Conservation (phyloP, 371 early-diverging fungal genomes). For the Mortierella sp. region DNA sequence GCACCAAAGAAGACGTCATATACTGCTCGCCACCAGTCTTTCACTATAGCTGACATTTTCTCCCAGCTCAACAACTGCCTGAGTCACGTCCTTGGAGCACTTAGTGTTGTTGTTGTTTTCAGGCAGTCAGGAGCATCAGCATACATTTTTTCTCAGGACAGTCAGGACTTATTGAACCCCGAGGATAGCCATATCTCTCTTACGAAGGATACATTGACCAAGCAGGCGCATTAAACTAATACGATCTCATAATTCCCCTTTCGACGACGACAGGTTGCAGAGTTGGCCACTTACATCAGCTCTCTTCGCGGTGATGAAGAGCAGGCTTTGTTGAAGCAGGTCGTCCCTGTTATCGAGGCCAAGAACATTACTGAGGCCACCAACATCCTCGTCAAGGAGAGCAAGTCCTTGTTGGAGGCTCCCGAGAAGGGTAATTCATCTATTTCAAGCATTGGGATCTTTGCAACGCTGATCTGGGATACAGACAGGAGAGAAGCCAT, state of each 20-base stretch:
- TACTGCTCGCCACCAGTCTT: not conserved
- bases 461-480: not conserved
- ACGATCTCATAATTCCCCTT: not conserved
- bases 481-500: too few relatives aligned
- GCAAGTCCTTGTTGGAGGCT: conserved; percentile 70
- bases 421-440: conserved; percentile 69
- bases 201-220: not conserved
- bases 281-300: conserved; percentile 72
- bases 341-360: conserved; percentile 66
- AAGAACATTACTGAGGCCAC: conserved; percentile 74
- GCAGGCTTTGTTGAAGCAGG: conserved; percentile 66
- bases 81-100: not conserved
- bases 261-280: conserved; percentile 61
- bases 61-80: not conserved
- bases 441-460: not conserved
- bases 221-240: conserved; percentile 2
- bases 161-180: not conserved
- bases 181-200: not conserved
- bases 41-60: not conserved
- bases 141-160: not conserved
- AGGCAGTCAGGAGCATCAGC: not conserved
- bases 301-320: conserved; percentile 69
- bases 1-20: not conserved
- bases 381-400: conserved; percentile 71
- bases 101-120: not conserved